Percentiles rank a stretch among this genome's conserved stretches.
phyloP scores from a whole-genome alignment of 805 yeast genomes.

The Ogataea populi-albae region DNA sequence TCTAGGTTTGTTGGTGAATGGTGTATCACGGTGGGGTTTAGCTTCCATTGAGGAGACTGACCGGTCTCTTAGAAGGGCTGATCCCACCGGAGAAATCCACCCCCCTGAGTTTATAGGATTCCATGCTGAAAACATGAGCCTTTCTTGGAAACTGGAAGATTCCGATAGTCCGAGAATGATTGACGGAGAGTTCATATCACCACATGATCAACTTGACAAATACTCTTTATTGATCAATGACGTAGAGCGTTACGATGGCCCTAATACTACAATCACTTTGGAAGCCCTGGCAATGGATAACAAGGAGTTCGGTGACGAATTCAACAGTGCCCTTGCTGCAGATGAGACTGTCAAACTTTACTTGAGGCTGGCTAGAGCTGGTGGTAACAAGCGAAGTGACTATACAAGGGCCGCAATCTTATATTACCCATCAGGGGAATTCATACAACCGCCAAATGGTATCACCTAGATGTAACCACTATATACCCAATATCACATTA shows the following conservation, averaged over 20 bases:
- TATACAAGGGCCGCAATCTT: constrained; percentile 62
- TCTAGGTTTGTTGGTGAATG: constrained; percentile 76
- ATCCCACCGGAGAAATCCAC: constrained; percentile 53
- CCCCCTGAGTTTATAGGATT: constrained; percentile 50
- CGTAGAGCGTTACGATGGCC: constrained; percentile 68
- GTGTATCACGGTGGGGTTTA: constrained; percentile 90
- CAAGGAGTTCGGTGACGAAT: constrained; percentile 26
- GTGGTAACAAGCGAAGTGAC: constrained; percentile 44
- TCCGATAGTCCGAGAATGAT: constrained; percentile 17
- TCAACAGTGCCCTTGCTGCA: constrained; percentile 32
- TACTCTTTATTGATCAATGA: constrained; percentile 74
- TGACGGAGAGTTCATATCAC: constrained; percentile 25
- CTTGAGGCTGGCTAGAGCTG: constrained; percentile 50
- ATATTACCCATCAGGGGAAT: constrained; percentile 58
- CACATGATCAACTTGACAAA: constrained; percentile 40
- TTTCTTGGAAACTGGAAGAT: constrained; percentile 36
- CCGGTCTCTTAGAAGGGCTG: constrained; percentile 63
- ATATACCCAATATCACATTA: not conserved
- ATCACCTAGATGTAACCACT: constrained; percentile 10
- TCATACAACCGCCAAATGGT: constrained; percentile 25
- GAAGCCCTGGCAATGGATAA: constrained; percentile 33
- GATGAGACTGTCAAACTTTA: constrained; percentile 41
- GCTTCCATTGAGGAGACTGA: constrained; percentile 85
- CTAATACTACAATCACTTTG: constrained; percentile 42
- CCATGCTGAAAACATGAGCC: constrained; percentile 29